Base-by-base conservation (phyloP, 2,329 filamentous ascomycete species). In the Ophiostoma ulmi region DNA sequence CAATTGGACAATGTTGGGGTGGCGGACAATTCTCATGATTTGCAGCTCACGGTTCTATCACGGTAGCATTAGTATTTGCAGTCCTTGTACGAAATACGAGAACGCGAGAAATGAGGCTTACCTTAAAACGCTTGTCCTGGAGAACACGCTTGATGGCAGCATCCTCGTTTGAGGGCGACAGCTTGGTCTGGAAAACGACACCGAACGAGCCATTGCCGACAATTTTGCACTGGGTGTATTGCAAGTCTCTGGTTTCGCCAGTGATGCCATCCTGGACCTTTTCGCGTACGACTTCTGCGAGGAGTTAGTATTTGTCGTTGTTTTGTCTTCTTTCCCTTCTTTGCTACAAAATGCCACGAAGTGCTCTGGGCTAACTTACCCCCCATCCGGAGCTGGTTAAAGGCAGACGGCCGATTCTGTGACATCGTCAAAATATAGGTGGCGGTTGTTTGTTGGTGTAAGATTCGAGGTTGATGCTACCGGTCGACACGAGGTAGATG, bases 71-170 rank as follows among this genome's bases (percentile, higher is more conserved):
- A 44, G 3, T 8, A 22, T 65, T 31, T 31, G 31, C 2, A 31
- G 31, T 31, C 31, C 31, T 3, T 31, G 31, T 31, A 31, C 31
- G 31, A 31, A 31, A 31, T 31, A 31, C 31, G 13, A 67, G 44
- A 14, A 31, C 38, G 66, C 14, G 64, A 14, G 14, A 58, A 17
- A 20, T 48, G 41, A 48, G 17, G 11, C 78, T 39, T 79, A 97
- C 95, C 92, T 99, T 99, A 90, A 99, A 99, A 79, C 95, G 90
- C 86, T 99, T 99, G 86, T 99, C 95, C 80, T 99, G 95, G 72
- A 99, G 87, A 72, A 99, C 95, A 77, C 95, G 91, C 86, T 99
- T 99, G 86, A 99, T 99, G 80, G 95, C 95, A 70, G 95, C 95
- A 83, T 99, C 95, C 81, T 99, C 95, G 74, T 94, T 94, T 74